Evolutionary conservation across 176 grass and related monocot genomes (phyloP), one percentile per base, ranked within the genome.

Genomic region (Chloris gayana): DNA sequence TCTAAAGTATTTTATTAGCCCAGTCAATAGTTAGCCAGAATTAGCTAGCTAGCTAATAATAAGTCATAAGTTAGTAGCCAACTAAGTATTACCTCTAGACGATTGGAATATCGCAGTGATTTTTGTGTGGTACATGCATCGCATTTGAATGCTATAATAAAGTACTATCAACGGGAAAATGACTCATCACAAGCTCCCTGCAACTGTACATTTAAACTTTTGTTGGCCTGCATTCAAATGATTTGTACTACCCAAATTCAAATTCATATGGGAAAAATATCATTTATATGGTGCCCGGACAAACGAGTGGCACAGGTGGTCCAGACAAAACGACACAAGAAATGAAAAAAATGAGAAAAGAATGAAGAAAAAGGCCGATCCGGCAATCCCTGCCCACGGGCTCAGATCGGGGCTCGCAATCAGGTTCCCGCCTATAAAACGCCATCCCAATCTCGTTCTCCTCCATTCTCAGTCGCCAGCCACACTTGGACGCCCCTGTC

Each of bases 321-420:
- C 22, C 22, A 57, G 22, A 34, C 8, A 44, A 67, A 49, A 46
- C 64, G 64, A 70, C 64, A 41, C 9, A 41, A 60, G 59, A 84
- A 60, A 1, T 9, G 18, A 38, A 21, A 30, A 53, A 37, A n/a
- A n/a, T n/a, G n/a, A 12, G 44, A 69, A 50, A 13, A 34, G 13
- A 38, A 27, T 5, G 18, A 27, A 38, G 14, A 1, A 51, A 21
- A n/a, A n/a, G n/a, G n/a, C n/a, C 21, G 57, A 82, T 64, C 69
- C 60, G 9, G 27, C 42, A 0, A 4, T 32, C 25, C 19, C 62
- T 27, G 45, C 50, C 21, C 27, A 41, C n/a, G n/a, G n/a, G 72
- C 72, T 22, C 79, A 78, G 80, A 88, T 88, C 86, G 45, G 60
- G 2, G 49, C 63, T 67, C 76, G 13, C 60, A 64, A 46, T 33